Percentiles rank a stretch among this genome's conserved stretches.
These are phyloP conservation scores for Ceratobasidium sp. DNA, from an alignment of 1,284 basidiomycete species.

Conservation along the genomic window DNA sequence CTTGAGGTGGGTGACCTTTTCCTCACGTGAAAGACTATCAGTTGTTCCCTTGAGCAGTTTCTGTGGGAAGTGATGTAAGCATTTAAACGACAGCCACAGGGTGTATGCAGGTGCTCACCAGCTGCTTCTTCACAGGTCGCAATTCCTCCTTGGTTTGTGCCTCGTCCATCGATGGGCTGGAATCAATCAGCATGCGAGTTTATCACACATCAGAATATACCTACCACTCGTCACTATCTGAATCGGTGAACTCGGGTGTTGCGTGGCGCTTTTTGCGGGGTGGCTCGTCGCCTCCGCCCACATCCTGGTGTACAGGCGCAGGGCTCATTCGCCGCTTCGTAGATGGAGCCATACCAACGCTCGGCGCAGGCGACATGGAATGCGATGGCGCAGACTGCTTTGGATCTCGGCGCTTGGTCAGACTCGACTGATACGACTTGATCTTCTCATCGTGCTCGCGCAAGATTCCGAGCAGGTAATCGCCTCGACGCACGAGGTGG, in stretches of 20 bases:
- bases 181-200: conserved; percentile 6
- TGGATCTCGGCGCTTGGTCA: conserved; percentile 45
- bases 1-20: conserved; percentile 95
- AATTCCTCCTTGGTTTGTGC: conserved; percentile 92
- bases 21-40: conserved; percentile 89
- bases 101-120: conserved; percentile 61
- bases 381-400: conserved; percentile 39
- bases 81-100: conserved; percentile 15
- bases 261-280: conserved; percentile 78
- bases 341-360: conserved; percentile 37
- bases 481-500: conserved; percentile 95
- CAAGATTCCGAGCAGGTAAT: conserved; percentile 89
- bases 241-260: conserved; percentile 91
- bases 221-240: conserved; percentile 85
- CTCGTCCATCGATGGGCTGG: conserved; percentile 95
- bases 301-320: conserved; percentile 18
- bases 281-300: conserved; percentile 36
- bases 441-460: conserved; percentile 94
- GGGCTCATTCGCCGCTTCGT: conserved; percentile 51
- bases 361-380: conserved; percentile 41
- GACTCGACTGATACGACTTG: conserved; percentile 70
- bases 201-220: conserved; percentile 47
- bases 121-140: conserved; percentile 95
- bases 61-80: conserved; percentile 51
- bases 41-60: conserved; percentile 94